Evolutionary conservation across 495 filamentous ascomycete species (phyloP).

Genomic region (Penicillium robsamsonii): DNA sequence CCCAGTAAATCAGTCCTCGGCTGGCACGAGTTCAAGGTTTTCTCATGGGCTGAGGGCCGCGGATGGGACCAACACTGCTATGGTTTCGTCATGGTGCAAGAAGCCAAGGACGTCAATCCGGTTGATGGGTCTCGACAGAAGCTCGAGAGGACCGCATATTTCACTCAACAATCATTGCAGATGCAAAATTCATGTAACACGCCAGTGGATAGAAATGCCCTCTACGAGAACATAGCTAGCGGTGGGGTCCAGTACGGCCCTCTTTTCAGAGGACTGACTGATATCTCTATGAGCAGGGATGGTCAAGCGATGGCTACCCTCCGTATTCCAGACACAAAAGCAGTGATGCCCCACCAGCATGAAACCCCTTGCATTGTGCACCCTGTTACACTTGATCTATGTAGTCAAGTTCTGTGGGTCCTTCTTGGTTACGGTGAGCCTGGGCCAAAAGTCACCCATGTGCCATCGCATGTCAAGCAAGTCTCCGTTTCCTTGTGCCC

Average conservation of each 20-base stretch:
- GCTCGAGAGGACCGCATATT: not conserved
- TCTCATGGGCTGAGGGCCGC: slow-evolving; percentile 32
- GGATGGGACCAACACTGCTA: slow-evolving; percentile 45
- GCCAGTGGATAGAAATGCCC: slow-evolving; percentile 11
- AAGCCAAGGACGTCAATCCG: slow-evolving; percentile 29
- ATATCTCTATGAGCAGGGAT: slow-evolving; percentile 20
- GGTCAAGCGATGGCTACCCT: slow-evolving; percentile 30
- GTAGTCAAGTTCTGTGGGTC: slow-evolving; percentile 39
- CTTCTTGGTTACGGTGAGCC: slow-evolving; percentile 24
- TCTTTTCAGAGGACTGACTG: slow-evolving; percentile 29
- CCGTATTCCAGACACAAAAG: slow-evolving; percentile 43
- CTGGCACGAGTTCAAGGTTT: slow-evolving; percentile 46
- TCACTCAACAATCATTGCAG: slow-evolving; percentile 1
- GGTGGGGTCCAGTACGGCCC: slow-evolving; percentile 41
- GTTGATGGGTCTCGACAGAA: slow-evolving; percentile 23
- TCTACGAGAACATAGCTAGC: slow-evolving; percentile 26
- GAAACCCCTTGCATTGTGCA: slow-evolving; percentile 46
- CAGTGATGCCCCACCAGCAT: slow-evolving; percentile 46
- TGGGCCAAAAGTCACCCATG: slow-evolving; percentile 14
- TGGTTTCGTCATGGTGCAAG: slow-evolving; percentile 34
- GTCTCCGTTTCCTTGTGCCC: slow-evolving; percentile 20
- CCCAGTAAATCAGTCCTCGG: slow-evolving; percentile 28
- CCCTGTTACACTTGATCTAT: slow-evolving; percentile 45
- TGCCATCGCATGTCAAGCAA: slow-evolving; percentile 24
- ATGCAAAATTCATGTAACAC: slow-evolving; percentile 14